These are phyloP conservation scores for Ustilago cynodontis DNA, from an alignment of 1,284 basidiomycete species.

Conservation along the genomic window DNA sequence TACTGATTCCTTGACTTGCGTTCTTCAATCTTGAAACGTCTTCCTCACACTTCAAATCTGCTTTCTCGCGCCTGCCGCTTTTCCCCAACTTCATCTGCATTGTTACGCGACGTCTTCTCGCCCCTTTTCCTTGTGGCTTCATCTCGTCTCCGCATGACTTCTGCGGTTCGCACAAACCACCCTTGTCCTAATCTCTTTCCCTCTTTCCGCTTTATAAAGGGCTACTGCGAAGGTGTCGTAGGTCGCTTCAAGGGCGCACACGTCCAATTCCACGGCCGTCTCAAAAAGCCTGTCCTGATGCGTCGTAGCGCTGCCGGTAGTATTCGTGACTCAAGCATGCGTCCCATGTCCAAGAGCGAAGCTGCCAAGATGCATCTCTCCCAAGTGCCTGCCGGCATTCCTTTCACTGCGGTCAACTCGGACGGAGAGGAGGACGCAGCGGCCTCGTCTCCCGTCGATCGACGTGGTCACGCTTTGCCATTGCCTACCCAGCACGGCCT, in stretches of 20 bases:
- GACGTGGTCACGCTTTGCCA: constrained; percentile 15
- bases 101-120: not conserved
- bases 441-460: constrained; percentile 18
- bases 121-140: not conserved
- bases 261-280: constrained; percentile 80
- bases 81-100: constrained; percentile 6
- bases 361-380: constrained; percentile 56
- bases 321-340: constrained; percentile 58
- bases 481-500: constrained; percentile 14
- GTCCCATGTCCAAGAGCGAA: constrained; percentile 61
- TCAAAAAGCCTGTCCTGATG: constrained; percentile 79
- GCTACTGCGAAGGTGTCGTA: constrained; percentile 90
- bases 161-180: not conserved
- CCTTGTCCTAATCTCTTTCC: not conserved
- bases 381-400: constrained; percentile 58
- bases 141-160: not conserved
- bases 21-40: not conserved
- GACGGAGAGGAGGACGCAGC: constrained; percentile 56
- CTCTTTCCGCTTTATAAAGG: constrained; percentile 59
- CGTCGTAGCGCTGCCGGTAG: constrained; percentile 60
- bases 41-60: not conserved
- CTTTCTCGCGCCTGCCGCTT: not conserved
- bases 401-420: constrained; percentile 61
- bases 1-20: constrained; percentile 7
- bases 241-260: constrained; percentile 80